These are phyloP conservation scores for Aspergillus saccharolyticus DNA, from an alignment of 495 filamentous ascomycete genomes.

Conservation along the genomic window DNA sequence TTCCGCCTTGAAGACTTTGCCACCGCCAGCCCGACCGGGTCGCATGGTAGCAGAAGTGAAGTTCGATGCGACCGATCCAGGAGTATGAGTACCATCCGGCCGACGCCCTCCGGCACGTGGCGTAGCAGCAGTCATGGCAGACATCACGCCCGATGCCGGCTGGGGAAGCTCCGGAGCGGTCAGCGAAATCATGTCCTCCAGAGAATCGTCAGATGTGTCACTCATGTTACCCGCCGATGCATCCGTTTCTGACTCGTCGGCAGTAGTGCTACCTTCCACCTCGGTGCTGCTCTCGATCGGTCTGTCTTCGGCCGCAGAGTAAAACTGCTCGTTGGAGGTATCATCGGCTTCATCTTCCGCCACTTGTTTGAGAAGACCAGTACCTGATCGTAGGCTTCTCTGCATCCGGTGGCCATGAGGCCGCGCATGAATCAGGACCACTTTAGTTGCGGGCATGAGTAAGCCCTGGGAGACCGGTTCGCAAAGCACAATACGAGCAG, in stretches of 20 bases:
- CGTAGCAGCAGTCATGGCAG: constrained; percentile 65
- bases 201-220: constrained; percentile 70
- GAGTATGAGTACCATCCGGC: constrained; percentile 64
- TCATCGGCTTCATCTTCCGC: constrained; percentile 69
- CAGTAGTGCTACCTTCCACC: constrained; percentile 46
- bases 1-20: constrained; percentile 71
- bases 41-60: constrained; percentile 75
- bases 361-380: constrained; percentile 50
- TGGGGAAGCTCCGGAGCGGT: constrained; percentile 70
- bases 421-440: constrained; percentile 64
- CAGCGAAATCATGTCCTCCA: constrained; percentile 80
- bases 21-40: constrained; percentile 51
- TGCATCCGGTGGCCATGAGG: constrained; percentile 31
- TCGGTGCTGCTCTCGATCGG: constrained; percentile 53
- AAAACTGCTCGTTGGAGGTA: constrained; percentile 83
- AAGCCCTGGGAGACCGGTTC: constrained; percentile 82
- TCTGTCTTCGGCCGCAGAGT: constrained; percentile 76
- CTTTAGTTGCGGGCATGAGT: constrained; percentile 62
- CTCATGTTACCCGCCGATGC: constrained; percentile 47
- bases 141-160: constrained; percentile 61
- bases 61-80: constrained; percentile 78
- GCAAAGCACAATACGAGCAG: constrained; percentile 58
- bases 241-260: constrained; percentile 51
- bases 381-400: constrained; percentile 24
- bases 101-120: constrained; percentile 60